These are phyloP conservation scores for Kodamaea leandrae DNA, from an alignment of 805 yeast genomes.

Conservation along the genomic window DNA sequence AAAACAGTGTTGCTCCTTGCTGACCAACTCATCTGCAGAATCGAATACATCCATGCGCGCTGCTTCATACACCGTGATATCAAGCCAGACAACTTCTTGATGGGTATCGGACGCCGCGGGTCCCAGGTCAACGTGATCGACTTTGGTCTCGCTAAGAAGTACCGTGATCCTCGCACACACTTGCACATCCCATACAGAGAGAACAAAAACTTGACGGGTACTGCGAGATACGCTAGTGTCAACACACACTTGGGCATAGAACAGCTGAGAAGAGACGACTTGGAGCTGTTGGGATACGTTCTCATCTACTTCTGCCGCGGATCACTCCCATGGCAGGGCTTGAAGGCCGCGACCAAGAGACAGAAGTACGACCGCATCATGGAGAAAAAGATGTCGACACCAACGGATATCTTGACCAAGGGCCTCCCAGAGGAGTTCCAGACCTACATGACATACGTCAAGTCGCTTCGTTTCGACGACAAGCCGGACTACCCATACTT, in stretches of 20 bases:
- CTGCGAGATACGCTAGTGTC: slow-evolving; percentile 93
- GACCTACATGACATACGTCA: slow-evolving; percentile 82
- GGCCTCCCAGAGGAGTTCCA: slow-evolving; percentile 92
- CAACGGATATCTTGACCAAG: slow-evolving; percentile 79
- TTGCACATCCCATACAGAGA: slow-evolving; percentile 95
- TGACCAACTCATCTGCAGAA: slow-evolving; percentile 89
- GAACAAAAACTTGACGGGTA: slow-evolving; percentile 94
- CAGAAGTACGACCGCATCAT: slow-evolving; percentile 95
- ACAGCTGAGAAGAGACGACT: slow-evolving; percentile 94
- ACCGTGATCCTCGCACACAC: slow-evolving; percentile 90
- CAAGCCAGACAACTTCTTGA: slow-evolving; percentile 79
- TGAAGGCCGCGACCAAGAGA: slow-evolving; percentile 94
- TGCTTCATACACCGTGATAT: slow-evolving; percentile 85
- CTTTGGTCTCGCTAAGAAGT: slow-evolving; percentile 91
- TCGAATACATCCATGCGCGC: slow-evolving; percentile 93
- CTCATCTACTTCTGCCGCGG: slow-evolving; percentile 93
- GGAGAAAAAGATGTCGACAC: slow-evolving; percentile 91
- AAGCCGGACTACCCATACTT: slow-evolving; percentile 91
- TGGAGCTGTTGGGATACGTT: slow-evolving; percentile 93
- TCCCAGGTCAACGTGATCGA: slow-evolving; percentile 92
- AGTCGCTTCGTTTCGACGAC: slow-evolving; percentile 90
- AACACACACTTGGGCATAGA: slow-evolving; percentile 97
- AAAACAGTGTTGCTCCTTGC: slow-evolving; percentile 92
- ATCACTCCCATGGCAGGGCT: slow-evolving; percentile 97
- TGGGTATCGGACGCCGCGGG: slow-evolving; percentile 93